Evolutionary conservation across 2,329 filamentous ascomycete genomes (phyloP).

Genomic region (Calonectria pauciramosa): DNA sequence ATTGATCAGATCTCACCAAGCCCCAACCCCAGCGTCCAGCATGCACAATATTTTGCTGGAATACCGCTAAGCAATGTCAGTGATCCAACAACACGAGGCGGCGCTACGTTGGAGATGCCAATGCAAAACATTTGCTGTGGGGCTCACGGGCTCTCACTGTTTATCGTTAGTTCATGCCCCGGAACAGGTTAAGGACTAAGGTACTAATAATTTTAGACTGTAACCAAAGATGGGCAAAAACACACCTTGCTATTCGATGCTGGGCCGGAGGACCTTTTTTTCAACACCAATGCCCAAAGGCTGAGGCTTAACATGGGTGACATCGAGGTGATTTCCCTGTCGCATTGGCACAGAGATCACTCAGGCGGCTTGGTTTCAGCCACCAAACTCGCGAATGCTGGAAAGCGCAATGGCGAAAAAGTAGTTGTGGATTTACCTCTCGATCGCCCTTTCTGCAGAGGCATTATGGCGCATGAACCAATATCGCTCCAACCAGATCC

Average conservation of each 20-base stretch:
- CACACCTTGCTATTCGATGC: slow-evolving; percentile 67
- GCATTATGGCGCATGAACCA: slow-evolving; percentile 56
- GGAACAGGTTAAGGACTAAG: slow-evolving; percentile 4
- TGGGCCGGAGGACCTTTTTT: slow-evolving; percentile 65
- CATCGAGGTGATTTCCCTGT: slow-evolving; percentile 63
- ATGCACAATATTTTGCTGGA: slow-evolving; percentile 58
- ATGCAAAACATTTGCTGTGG: slow-evolving; percentile 67
- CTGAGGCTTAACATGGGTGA: background rate
- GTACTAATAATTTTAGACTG: slow-evolving; percentile 52
- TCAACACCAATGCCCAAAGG: slow-evolving; percentile 63
- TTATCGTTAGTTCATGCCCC: slow-evolving; percentile 56
- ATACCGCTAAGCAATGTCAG: slow-evolving; percentile 54
- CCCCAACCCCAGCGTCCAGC: no score
- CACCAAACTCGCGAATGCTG: slow-evolving; percentile 62
- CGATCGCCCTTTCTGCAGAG: slow-evolving; percentile 63
- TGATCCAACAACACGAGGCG: slow-evolving; percentile 52
- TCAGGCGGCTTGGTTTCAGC: slow-evolving; percentile 65
- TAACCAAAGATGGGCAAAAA: slow-evolving; percentile 54
- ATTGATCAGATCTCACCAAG: slow-evolving; percentile 65
- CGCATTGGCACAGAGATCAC: slow-evolving; percentile 69
- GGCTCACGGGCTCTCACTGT: slow-evolving; percentile 66
- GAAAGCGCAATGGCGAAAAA: slow-evolving; percentile 37
- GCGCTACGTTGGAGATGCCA: slow-evolving; percentile 58
- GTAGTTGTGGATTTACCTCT: slow-evolving; percentile 65
- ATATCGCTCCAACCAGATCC: slow-evolving; percentile 68